These are phyloP conservation scores for Suillus variegatus DNA, from an alignment of 768 basidiomycete species.

Conservation along the genomic window DNA sequence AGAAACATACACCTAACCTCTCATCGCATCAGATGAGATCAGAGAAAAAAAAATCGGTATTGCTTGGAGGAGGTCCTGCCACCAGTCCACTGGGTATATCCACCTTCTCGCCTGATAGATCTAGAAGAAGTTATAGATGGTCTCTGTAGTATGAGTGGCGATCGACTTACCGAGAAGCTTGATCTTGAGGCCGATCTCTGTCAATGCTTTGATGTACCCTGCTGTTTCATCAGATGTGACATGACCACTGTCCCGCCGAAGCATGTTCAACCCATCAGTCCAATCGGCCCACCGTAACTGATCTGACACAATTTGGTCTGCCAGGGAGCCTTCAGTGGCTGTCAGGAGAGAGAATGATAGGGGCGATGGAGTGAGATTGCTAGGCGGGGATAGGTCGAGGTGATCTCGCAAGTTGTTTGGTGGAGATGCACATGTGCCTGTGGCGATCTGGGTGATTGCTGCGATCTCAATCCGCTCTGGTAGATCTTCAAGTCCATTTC, in stretches of 20 bases:
- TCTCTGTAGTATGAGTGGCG: background rate
- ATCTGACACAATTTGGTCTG: constrained; percentile 78
- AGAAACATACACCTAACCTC: constrained; percentile 13
- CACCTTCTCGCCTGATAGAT: constrained; percentile 86
- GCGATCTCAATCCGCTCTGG: constrained; percentile 85
- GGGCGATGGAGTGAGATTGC: constrained; percentile 58
- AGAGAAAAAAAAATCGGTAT: constrained; percentile 86
- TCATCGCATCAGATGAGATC: constrained; percentile 43
- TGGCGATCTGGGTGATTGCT: constrained; percentile 76
- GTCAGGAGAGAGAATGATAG: constrained; percentile 79
- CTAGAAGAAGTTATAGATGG: constrained; percentile 40
- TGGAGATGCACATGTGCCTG: constrained; percentile 70
- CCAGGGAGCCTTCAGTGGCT: constrained; percentile 68
- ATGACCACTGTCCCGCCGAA: constrained; percentile 78
- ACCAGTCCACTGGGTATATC: constrained; percentile 82
- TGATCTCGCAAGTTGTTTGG: constrained; percentile 64
- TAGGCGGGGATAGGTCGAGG: constrained; percentile 55
- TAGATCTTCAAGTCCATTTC: constrained; percentile 82
- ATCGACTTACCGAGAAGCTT: constrained; percentile 71
- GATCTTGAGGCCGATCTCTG: constrained; percentile 91
- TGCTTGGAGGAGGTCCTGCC: constrained; percentile 77
- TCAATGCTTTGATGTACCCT: constrained; percentile 82
- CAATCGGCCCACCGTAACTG: constrained; percentile 87
- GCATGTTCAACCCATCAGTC: constrained; percentile 91
- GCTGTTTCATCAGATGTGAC: constrained; percentile 85